phyloP scores from a whole-genome alignment of 495 filamentous ascomycete genomes.

The Podospora fimiseda region DNA sequence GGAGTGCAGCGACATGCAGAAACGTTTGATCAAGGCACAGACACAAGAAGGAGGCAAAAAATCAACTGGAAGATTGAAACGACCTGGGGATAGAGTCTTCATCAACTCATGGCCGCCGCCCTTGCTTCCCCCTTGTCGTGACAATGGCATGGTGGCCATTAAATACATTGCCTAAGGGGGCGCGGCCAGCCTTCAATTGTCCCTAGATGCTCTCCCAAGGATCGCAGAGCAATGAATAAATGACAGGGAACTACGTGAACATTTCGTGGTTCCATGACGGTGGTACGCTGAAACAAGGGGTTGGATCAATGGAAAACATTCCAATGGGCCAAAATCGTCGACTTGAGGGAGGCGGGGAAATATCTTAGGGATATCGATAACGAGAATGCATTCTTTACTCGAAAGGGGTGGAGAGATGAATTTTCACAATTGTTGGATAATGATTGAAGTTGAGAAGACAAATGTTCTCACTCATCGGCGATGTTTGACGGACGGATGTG shows the following conservation, averaged over 20 bases:
- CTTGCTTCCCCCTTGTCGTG: slow-evolving; percentile 13
- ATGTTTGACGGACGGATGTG: too few relatives aligned
- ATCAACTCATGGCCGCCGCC: background rate
- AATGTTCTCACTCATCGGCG: too few relatives aligned
- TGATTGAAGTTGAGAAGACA: background rate
- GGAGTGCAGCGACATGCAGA: background rate
- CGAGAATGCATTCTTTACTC: background rate
- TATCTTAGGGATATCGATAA: slow-evolving; percentile 1
- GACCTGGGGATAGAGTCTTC: background rate
- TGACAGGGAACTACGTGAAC: slow-evolving; percentile 5
- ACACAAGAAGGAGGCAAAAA: background rate
- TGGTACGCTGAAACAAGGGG: slow-evolving; percentile 11
- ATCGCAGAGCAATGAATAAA: background rate
- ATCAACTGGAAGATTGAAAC: background rate
- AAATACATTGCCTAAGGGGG: slow-evolving; percentile 6
- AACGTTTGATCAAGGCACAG: slow-evolving; percentile 1
- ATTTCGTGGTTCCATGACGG: slow-evolving; percentile 1
- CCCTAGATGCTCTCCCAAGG: background rate
- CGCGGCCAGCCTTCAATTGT: slow-evolving; percentile 1
- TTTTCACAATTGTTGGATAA: background rate
- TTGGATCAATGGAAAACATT: slow-evolving; percentile 19
- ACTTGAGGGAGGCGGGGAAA: background rate
- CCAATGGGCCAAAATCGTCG: slow-evolving; percentile 11
- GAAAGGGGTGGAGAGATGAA: background rate
- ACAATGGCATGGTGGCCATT: background rate